Evolutionary conservation across 768 basidiomycete species (phyloP), one percentile per base, ranked within the genome.

Genomic region (Boletus tylopilopsis): DNA sequence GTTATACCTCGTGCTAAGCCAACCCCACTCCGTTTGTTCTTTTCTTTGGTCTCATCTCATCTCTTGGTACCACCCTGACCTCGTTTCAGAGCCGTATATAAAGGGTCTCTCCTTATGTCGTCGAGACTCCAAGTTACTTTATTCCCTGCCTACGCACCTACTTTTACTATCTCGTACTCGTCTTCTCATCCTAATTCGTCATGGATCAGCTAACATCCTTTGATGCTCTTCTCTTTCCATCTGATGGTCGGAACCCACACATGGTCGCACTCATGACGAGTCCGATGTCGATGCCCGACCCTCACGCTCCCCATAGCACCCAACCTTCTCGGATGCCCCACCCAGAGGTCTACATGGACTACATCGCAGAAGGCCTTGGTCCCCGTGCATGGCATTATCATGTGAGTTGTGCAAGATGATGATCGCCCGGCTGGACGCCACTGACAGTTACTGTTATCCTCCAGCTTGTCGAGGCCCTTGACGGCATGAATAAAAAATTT

Each of bases 301-400:
- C 76, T 39, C 76, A 77, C 50, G 69, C 68, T 13, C 67, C 73
- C 11, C 76, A 76, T 46, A 73, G 73, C 37, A 63, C 70, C 47
- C 67, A 74, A 24, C 75, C 76, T 27, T 69, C 80, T 39, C 81
- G 84, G 45, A 78, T 87, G 73, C 89, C 89, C 0, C 89, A 91
- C 65, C 89, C 89, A 11, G 87, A 90, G 66, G 79, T 87, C 35
- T 81, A 86, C 62, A 91, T 91, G 88, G 87, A 90, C 68, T 87
- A 84, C 68, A 82, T 91, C 58, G 87, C 85, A 61, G 86, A 90
- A 68, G 77, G 79, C 45, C 73, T 80, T 51, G 84, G 82, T 27
- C 68, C 80, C 16, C 76, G 81, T 49, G 79, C 82, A 15, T 90
- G 88, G 87, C 78, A 79, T 60, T 87, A 80, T 64, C 80, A 85